Conservation (phyloP, 1,284 basidiomycete genomes). For the Cerrena zonata region DNA sequence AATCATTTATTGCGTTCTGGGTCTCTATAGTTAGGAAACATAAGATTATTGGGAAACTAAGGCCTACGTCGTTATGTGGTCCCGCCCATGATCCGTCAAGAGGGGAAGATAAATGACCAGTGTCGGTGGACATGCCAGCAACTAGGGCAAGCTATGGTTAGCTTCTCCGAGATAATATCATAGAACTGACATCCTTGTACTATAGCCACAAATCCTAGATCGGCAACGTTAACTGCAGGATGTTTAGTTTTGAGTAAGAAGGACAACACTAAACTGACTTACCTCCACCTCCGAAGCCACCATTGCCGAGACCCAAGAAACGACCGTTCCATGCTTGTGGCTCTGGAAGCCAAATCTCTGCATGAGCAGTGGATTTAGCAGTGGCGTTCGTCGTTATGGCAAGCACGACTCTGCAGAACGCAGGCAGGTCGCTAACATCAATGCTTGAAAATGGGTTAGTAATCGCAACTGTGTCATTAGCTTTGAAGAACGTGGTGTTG, state of each 20-base stretch:
- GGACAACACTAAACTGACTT: slow-evolving; percentile 1
- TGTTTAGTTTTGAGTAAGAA: not conserved
- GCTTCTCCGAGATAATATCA: not conserved
- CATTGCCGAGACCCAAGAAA: slow-evolving; percentile 22
- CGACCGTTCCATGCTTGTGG: slow-evolving; percentile 26
- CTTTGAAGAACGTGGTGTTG: too few species aligned
- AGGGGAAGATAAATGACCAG: slow-evolving; percentile 18
- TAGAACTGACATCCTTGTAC: slow-evolving; percentile 21
- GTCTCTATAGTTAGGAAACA: too few species aligned
- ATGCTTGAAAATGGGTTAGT: slow-evolving; percentile 19
- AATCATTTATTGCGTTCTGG: slow-evolving; percentile 27
- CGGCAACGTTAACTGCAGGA: slow-evolving; percentile 19
- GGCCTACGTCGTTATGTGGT: slow-evolving; percentile 23
- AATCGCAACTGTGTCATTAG: too few species aligned
- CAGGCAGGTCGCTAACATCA: slow-evolving; percentile 13
- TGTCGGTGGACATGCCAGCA: slow-evolving; percentile 26
- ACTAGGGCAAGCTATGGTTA: slow-evolving; percentile 13
- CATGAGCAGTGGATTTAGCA: slow-evolving; percentile 18
- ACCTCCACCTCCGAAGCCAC: slow-evolving; percentile 25
- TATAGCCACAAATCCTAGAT: slow-evolving; percentile 22
- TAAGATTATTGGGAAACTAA: too few species aligned
- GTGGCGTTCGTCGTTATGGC: slow-evolving; percentile 20
- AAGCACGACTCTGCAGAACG: slow-evolving; percentile 20
- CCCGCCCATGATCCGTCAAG: slow-evolving; percentile 22
- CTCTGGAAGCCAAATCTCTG: slow-evolving; percentile 28